phyloP scores from a whole-genome alignment of 768 basidiomycete genomes.

The Ephemerocybe angulata region DNA sequence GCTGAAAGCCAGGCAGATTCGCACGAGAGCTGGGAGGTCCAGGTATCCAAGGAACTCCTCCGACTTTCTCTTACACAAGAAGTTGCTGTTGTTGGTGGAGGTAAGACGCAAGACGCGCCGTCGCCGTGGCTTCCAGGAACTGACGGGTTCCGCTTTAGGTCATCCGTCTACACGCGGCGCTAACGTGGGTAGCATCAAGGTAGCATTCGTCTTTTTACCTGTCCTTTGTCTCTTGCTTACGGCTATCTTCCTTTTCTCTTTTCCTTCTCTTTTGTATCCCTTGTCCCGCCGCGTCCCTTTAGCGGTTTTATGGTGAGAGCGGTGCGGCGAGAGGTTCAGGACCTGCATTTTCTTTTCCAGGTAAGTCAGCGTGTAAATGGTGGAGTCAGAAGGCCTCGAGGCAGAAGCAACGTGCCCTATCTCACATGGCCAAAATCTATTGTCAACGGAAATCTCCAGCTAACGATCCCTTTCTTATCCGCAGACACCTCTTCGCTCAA shows the following conservation, averaged over 20 bases:
- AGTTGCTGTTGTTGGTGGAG: slow-evolving; percentile 16
- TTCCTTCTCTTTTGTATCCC: slow-evolving; percentile 17
- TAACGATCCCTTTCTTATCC: slow-evolving; percentile 6
- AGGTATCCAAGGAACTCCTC: slow-evolving; percentile 55
- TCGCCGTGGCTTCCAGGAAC: slow-evolving; percentile 15
- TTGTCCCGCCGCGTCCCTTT: slow-evolving; percentile 17
- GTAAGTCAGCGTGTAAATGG: slow-evolving; percentile 21
- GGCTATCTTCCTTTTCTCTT: slow-evolving; percentile 18
- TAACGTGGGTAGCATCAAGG: slow-evolving; percentile 30
- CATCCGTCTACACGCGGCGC: slow-evolving; percentile 33
- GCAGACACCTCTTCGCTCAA: slow-evolving; percentile 26
- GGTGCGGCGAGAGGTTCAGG: slow-evolving; percentile 26
- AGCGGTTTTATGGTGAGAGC: slow-evolving; percentile 21
- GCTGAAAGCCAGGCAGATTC: slow-evolving; percentile 21
- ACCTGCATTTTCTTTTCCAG: slow-evolving; percentile 39
- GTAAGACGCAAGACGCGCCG: slow-evolving; percentile 11
- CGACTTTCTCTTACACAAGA: slow-evolving; percentile 41
- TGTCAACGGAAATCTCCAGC: background rate
- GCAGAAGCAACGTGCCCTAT: slow-evolving; percentile 8
- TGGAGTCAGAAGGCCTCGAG: slow-evolving; percentile 8
- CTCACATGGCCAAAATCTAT: background rate
- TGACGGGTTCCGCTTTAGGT: slow-evolving; percentile 24
- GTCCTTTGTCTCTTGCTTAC: slow-evolving; percentile 18
- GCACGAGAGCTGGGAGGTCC: slow-evolving; percentile 52
- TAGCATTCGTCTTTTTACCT: slow-evolving; percentile 15